These are phyloP conservation scores for Apiotrichum gracile DNA, from an alignment of 1,284 basidiomycete species.

Conservation along the genomic window DNA sequence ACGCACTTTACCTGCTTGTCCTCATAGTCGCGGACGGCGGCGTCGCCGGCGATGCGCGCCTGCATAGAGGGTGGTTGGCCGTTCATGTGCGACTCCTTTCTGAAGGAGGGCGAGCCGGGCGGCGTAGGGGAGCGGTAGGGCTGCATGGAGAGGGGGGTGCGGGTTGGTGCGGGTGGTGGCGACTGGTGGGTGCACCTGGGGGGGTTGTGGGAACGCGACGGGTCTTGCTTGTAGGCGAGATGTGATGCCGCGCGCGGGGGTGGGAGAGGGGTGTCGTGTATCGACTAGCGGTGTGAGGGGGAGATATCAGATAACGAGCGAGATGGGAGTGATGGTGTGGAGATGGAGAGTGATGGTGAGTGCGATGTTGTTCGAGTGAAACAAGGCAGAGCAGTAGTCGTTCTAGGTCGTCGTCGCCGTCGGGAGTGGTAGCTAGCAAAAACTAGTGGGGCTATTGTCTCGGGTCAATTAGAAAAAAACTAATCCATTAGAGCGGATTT, in stretches of 20 bases:
- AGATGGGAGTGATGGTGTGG: not conserved
- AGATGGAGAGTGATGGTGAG: too few relatives aligned
- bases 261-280: not conserved
- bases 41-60: conserved; percentile 33
- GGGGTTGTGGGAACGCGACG: too few relatives aligned
- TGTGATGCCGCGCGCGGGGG: not conserved
- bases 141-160: conserved; percentile 27
- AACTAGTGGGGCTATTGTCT: too few relatives aligned
- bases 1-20: conserved; percentile 41
- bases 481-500: too few relatives aligned
- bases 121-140: conserved; percentile 27
- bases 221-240: too few relatives aligned
- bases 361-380: not conserved
- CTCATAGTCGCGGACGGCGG: conserved; percentile 44
- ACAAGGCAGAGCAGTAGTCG: too few relatives aligned
- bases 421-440: too few relatives aligned
- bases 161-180: not conserved
- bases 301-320: not conserved
- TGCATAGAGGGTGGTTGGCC: conserved; percentile 24
- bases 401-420: too few relatives aligned
- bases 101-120: conserved; percentile 29
- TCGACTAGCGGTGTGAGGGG: too few relatives aligned
- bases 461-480: too few relatives aligned
- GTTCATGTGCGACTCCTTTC: conserved; percentile 42
- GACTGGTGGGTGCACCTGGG: not conserved